Base-by-base conservation (phyloP, 306 rosid species). In the Prunus kanzakura region DNA sequence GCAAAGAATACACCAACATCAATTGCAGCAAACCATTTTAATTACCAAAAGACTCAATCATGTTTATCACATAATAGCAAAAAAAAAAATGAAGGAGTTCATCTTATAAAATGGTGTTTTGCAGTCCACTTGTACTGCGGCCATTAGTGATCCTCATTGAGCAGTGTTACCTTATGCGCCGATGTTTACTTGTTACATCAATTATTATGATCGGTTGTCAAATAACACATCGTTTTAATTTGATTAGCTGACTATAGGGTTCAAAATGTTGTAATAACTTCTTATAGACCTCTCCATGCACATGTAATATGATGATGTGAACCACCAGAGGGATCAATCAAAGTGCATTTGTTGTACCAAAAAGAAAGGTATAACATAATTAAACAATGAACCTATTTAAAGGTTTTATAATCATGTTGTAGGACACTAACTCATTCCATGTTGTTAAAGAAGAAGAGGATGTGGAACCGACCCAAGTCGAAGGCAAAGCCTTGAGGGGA, bases 401-500 rank as follows among this genome's bases (percentile, higher is more conserved):
- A 64, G 25, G 23, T 6, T 64, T 32, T 7, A 1, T 64, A 16
- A 64, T 32, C 69, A 64, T 64, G 4, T 64, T 64, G 18, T 8
- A 35, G 46, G 45, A 35, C 49, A 64, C 8, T 32, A 64, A 64
- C 22, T 15, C 25, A 64, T 2, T 18, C 25, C 8, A 64, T 15
- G n/a, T 25, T 30, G 4, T 62, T 29, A 29, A 29, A 4, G n/a
- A 14, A 25, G 66, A 61, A 61, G 66, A 61, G 1, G 1, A 61
- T 0, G 50, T 35, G 54, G 51, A 47, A 62, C 72, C 16, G 35
- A 82, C 79, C 82, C 23, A 82, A 82, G 64, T 52, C 52, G 30
- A 82, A 82, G 43, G 73, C 50, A 74, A 78, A 47, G 63, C 80
- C 71, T 3, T 60, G 11, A 16, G 70, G 74, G 16, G 83, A 79